Evolutionary conservation across 2,329 filamentous ascomycete species (phyloP).

Genomic region (Scedosporium minutisporum): DNA sequence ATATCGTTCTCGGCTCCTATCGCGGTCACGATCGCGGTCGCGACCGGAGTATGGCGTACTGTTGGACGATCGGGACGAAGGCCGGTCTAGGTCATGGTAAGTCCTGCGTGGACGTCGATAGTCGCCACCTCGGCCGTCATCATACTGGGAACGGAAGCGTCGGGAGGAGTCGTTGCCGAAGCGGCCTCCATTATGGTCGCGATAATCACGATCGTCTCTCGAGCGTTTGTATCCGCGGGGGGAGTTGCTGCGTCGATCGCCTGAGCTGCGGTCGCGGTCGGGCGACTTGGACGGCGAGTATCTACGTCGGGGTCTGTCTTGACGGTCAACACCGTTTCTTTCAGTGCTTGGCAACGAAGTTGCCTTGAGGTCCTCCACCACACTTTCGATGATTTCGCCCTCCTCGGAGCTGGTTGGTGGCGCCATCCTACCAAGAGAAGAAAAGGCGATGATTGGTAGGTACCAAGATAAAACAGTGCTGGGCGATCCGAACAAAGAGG

Average conservation of each 20-base stretch:
- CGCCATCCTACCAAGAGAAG: slow-evolving; percentile 5
- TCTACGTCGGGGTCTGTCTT: slow-evolving; percentile 66
- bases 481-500: slow-evolving; percentile 1
- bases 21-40: slow-evolving; percentile 31
- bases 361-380: slow-evolving; percentile 64
- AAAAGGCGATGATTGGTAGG: neutral
- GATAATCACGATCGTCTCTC: slow-evolving; percentile 51
- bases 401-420: slow-evolving; percentile 60
- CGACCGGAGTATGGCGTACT: slow-evolving; percentile 39
- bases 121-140: slow-evolving; percentile 31
- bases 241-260: slow-evolving; percentile 42
- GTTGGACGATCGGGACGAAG: slow-evolving; percentile 29
- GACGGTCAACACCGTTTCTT: slow-evolving; percentile 84
- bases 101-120: slow-evolving; percentile 36
- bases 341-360: slow-evolving; percentile 69
- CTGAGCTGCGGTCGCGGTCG: slow-evolving; percentile 34
- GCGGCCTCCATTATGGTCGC: slow-evolving; percentile 47
- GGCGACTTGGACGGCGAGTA: slow-evolving; percentile 45
- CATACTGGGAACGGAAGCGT: slow-evolving; percentile 53
- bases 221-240: slow-evolving; percentile 59
- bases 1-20: slow-evolving; percentile 15
- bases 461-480: neutral
- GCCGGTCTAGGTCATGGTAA: slow-evolving; percentile 50
- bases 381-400: slow-evolving; percentile 75
- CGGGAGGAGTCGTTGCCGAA: slow-evolving; percentile 39